Conservation (phyloP, 2,329 filamentous ascomycete genomes). For the Falciphora oryzae region DNA sequence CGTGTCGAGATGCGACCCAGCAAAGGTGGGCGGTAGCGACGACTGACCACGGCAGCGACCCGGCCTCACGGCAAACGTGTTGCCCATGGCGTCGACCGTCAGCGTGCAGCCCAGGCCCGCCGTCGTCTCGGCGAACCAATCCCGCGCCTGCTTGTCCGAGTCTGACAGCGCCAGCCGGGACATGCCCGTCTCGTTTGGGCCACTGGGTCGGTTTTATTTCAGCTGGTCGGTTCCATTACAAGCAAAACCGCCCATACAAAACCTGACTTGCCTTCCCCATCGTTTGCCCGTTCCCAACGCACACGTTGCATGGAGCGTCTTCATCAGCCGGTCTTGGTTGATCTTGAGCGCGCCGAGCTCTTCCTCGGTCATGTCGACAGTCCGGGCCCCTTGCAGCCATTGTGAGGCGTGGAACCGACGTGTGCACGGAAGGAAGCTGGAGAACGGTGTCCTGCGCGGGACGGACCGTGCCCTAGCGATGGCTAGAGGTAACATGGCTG, state of each 20-base stretch:
- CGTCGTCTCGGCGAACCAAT: slow-evolving; percentile 68
- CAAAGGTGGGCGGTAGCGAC: slow-evolving; percentile 56
- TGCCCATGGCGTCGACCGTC: slow-evolving; percentile 70
- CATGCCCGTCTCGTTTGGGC: slow-evolving; percentile 67
- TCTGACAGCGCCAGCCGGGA: slow-evolving; percentile 66
- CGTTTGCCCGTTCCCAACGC: slow-evolving; percentile 39
- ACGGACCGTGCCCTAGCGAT: background rate
- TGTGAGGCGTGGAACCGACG: slow-evolving; percentile 5
- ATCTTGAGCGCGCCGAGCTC: slow-evolving; percentile 11
- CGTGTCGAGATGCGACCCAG: slow-evolving; percentile 64
- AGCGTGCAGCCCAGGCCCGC: slow-evolving; percentile 59
- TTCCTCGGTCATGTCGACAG: slow-evolving; percentile 4
- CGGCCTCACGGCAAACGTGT: slow-evolving; percentile 69
- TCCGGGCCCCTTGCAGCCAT: background rate
- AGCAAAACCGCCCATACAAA: background rate
- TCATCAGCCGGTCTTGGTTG: slow-evolving; percentile 13
- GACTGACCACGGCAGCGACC: slow-evolving; percentile 59
- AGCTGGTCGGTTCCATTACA: slow-evolving; percentile 12
- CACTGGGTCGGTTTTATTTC: slow-evolving; percentile 25
- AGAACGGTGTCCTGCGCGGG: background rate
- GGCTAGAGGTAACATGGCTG: background rate
- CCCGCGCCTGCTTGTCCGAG: slow-evolving; percentile 62
- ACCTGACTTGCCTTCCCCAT: slow-evolving; percentile 56
- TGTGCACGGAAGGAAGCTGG: background rate
- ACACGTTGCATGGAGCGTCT: slow-evolving; percentile 15